Evolutionary conservation across 2,329 filamentous ascomycete genomes (phyloP), one percentile per base, ranked within the genome.

Genomic region (Nemania sp.): DNA sequence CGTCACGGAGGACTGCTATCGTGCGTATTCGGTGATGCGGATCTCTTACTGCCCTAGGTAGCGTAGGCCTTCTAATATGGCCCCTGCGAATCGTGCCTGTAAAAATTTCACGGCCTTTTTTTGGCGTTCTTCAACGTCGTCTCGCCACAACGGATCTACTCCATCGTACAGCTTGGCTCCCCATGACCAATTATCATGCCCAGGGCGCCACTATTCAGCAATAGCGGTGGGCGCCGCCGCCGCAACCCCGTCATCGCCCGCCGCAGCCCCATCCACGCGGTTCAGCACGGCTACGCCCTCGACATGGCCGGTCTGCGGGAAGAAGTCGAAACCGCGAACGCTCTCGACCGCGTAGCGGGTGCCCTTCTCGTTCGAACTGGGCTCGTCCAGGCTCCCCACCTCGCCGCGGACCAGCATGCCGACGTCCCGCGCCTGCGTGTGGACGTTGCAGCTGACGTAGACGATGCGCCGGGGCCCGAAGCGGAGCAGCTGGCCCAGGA

Each of bases 361-460:
- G 52, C 67, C 67, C 47, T 59, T 62, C 21, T 63, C 72, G 46
- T 75, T 70, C 32, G 57, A n/a, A 69, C 73, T 59, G 61, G 72
- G 68, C 74, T 65, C 76, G 72, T n/a, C 25, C 7, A 6, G 13
- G 1, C 46, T 12, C 34, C 48, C 69, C 15, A 75, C 74, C 70
- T 85, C 77, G 0, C 93, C 92, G 37, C 89, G 83, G 1, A 98
- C 92, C 70, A 99, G 77, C 63, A 94, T 86, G 0, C 93, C 95
- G 0, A 99, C 88, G 76, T 99, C 95, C 54, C 95, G 81, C 13
- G 95, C 95, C 82, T 98, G 95, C 9, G 94, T 98, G 74, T 99
- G 95, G 66, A 99, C 95, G 72, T 99, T 99, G 71, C 95, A 99
- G 73, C 91, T 96, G 42, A 99, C 94, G 74, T 99, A 99, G 4